Evolutionary conservation across 1,139 yeast species (phyloP).

Genomic region (Pichia sp.): DNA sequence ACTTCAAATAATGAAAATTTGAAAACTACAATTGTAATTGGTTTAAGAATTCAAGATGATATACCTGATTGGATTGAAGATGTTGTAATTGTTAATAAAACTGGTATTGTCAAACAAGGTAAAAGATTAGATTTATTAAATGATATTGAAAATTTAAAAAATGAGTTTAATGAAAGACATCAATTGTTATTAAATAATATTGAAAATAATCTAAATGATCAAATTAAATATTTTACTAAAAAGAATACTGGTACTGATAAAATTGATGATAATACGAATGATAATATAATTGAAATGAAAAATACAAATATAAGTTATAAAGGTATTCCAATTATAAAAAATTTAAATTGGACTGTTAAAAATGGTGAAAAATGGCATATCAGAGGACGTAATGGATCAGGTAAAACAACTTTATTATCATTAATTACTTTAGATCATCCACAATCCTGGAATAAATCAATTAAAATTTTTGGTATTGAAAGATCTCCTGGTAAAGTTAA

Average conservation of each 20-base stretch:
- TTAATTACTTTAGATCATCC: conserved; percentile 93
- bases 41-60: conserved; percentile 68
- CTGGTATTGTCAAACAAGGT: conserved; percentile 51
- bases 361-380: conserved; percentile 84
- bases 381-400: conserved; percentile 86
- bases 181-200: conserved; percentile 20
- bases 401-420: conserved; percentile 83
- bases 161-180: conserved; percentile 26
- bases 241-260: background rate
- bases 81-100: conserved; percentile 52
- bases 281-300: conserved; percentile 47
- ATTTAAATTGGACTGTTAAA: conserved; percentile 61
- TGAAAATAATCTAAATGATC: conserved; percentile 15
- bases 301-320: conserved; percentile 63
- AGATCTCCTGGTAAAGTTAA: conserved; percentile 70
- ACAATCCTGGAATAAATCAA: conserved; percentile 79
- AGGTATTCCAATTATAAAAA: conserved; percentile 50
- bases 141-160: conserved; percentile 23
- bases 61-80: conserved; percentile 78
- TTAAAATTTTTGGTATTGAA: conserved; percentile 58
- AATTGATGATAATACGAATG: too few relatives aligned
- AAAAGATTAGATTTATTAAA: conserved; percentile 31
- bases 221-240: conserved; percentile 2
- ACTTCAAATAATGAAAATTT: conserved; percentile 22
- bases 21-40: conserved; percentile 50